phyloP scores from a whole-genome alignment of 1,284 basidiomycete genomes.

The Melanopsichium pennsylvanicum region DNA sequence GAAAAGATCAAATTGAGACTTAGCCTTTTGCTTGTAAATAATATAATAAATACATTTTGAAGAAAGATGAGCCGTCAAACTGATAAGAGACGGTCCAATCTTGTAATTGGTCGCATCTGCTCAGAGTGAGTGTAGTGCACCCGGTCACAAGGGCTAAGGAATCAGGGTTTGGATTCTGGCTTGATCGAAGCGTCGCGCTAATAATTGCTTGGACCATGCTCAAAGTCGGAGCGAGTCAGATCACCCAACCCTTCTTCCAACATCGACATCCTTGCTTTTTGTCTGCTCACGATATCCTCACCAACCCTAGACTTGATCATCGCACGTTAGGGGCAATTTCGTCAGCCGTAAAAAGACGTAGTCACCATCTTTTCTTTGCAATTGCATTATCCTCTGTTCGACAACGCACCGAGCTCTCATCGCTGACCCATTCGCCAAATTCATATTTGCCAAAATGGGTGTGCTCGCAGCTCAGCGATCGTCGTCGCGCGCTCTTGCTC shows the following conservation, averaged over 20 bases:
- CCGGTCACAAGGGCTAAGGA: slow-evolving; percentile 20
- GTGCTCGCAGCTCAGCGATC: slow-evolving; percentile 43
- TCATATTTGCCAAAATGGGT: slow-evolving; percentile 17
- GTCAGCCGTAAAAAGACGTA: no score
- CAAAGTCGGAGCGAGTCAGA: slow-evolving; percentile 2
- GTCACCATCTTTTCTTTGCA: no score
- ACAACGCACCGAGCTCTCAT: not conserved
- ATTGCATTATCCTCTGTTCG: not conserved
- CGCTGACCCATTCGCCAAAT: not conserved
- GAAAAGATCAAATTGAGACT: not conserved
- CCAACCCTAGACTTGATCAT: not conserved
- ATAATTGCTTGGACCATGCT: slow-evolving; percentile 12
- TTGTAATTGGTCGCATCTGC: no score
- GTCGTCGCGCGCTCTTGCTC: slow-evolving; percentile 33
- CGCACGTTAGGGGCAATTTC: no score
- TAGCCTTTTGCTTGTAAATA: not conserved
- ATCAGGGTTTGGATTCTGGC: not conserved
- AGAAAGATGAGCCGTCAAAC: slow-evolving; percentile 22
- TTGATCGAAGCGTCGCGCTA: not conserved
- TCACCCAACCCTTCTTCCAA: not conserved
- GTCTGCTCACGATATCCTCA: not conserved
- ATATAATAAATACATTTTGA: no score
- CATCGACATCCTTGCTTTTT: slow-evolving; percentile 5
- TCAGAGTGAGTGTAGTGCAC: no score
- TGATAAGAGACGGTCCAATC: slow-evolving; percentile 28